These are phyloP conservation scores for Leccinum rimulosum DNA, from an alignment of 768 basidiomycete species.

Conservation along the genomic window DNA sequence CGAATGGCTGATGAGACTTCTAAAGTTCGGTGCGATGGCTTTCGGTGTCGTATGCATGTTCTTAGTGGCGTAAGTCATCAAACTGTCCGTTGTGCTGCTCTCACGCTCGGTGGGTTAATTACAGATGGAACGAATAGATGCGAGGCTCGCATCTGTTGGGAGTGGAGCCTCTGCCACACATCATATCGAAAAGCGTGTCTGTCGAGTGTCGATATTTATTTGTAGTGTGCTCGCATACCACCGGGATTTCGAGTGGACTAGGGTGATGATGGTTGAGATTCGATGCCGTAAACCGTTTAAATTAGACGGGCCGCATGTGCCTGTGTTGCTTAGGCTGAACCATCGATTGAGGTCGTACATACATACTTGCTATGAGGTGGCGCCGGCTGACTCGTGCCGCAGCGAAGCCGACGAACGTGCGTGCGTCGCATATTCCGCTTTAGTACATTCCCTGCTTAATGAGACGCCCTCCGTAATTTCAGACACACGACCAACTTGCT, in stretches of 20 bases:
- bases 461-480: conserved; percentile 31
- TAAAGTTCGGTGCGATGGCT: conserved; percentile 86
- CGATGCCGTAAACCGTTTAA: conserved; percentile 30
- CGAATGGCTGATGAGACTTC: conserved; percentile 22
- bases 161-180: conserved; percentile 2
- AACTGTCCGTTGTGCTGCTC: conserved; percentile 13
- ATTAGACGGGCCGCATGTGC: conserved; percentile 20
- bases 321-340: conserved; percentile 5
- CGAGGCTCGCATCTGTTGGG: conserved; percentile 9
- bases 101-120: conserved; percentile 20
- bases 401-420: conserved; percentile 38
- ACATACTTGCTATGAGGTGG: not conserved
- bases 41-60: conserved; percentile 92
- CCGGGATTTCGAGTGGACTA: not conserved
- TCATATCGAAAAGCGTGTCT: not conserved
- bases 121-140: conserved; percentile 77
- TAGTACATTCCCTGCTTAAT: conserved; percentile 21
- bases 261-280: not conserved
- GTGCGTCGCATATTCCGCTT: conserved; percentile 27
- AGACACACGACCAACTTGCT: conserved; percentile 36
- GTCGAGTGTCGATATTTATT: not conserved
- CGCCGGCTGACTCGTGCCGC: conserved; percentile 20
- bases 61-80: conserved; percentile 74
- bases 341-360: conserved; percentile 16
- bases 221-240: conserved; percentile 8